A percentile compares a stretch with the other conserved stretches of the same genome.
These are phyloP conservation scores for Penicillium brevicompactum DNA, from an alignment of 2,329 filamentous ascomycete genomes.

Conservation along the genomic window DNA sequence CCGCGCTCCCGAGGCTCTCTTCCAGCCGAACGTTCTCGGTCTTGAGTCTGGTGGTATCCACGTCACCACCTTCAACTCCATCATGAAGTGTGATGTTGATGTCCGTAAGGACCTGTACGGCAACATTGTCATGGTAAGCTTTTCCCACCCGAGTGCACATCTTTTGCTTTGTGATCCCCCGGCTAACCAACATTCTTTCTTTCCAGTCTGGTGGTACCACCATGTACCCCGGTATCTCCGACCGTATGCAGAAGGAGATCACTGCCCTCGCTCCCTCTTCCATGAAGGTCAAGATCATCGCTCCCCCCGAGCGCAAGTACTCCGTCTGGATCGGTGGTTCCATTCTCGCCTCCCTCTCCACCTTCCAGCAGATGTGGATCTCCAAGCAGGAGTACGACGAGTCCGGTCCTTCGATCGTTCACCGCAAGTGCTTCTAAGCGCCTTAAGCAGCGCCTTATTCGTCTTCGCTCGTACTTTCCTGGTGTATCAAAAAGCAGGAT, in stretches of 20 bases:
- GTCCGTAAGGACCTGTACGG: constrained; percentile 99
- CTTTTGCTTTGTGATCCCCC: too few species aligned
- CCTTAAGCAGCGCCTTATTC: constrained; percentile 28
- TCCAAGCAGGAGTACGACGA: constrained; percentile 99
- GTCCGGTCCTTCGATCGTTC: constrained; percentile 97
- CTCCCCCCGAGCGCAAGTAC: constrained; percentile 99
- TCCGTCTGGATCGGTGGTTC: constrained; percentile 99
- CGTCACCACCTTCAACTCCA: constrained; percentile 99
- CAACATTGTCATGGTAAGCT: constrained; percentile 99
- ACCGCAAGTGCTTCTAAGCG: constrained; percentile 99
- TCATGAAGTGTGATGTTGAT: constrained; percentile 99
- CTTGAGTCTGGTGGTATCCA: constrained; percentile 99
- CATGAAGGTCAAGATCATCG: constrained; percentile 99
- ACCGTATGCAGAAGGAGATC: constrained; percentile 99
- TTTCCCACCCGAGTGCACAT: background rate
- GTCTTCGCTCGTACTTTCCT: constrained; percentile 43
- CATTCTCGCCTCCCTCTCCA: constrained; percentile 98
- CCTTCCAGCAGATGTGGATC: constrained; percentile 99
- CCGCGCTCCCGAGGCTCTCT: constrained; percentile 98
- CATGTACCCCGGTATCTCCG: constrained; percentile 99
- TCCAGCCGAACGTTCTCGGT: constrained; percentile 98
- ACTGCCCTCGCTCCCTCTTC: constrained; percentile 97
- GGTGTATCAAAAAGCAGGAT: constrained; percentile 46
- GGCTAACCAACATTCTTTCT: constrained; percentile 10
- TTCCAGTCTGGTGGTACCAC: constrained; percentile 97